Evolutionary conservation across 2,329 filamentous ascomycete genomes (phyloP).

Genomic region (Annulohypoxylon truncatum): DNA sequence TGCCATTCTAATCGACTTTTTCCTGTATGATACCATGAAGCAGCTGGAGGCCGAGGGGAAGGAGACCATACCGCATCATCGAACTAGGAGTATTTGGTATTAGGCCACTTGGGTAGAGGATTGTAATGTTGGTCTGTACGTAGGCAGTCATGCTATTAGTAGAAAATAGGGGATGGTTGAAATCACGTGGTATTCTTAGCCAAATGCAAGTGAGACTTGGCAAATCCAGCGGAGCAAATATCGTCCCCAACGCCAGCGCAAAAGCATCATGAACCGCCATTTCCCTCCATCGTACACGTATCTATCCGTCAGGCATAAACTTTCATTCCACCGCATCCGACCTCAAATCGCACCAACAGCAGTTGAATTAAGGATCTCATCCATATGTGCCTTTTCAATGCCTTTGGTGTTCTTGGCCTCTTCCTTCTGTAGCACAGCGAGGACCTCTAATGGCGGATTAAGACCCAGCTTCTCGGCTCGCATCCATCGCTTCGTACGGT

Average conservation of each 20-base stretch:
- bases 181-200: constrained; percentile 8
- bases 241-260: constrained; percentile 35
- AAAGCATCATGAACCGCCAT: constrained; percentile 24
- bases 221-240: constrained; percentile 19
- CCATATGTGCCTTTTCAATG: constrained; percentile 78
- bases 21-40: constrained; percentile 95
- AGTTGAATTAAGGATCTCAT: constrained; percentile 69
- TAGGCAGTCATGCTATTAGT: constrained; percentile 6
- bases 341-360: constrained; percentile 51
- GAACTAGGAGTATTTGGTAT: constrained; percentile 96
- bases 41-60: constrained; percentile 74
- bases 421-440: constrained; percentile 84
- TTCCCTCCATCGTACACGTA: constrained; percentile 24
- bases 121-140: constrained; percentile 8
- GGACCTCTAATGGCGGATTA: constrained; percentile 88
- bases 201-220: constrained; percentile 1
- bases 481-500: constrained; percentile 86
- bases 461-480: constrained; percentile 85
- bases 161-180: constrained; percentile 10
- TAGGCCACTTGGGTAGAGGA: constrained; percentile 54
- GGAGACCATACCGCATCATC: constrained; percentile 81
- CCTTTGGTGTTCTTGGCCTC: constrained; percentile 65
- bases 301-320: not conserved
- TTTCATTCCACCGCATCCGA: constrained; percentile 5
- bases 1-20: constrained; percentile 95